Percentiles rank a stretch among this genome's conserved stretches.
Conservation (phyloP, 2,329 filamentous ascomycete species). For the Chaetomiaceae sp. region DNA sequence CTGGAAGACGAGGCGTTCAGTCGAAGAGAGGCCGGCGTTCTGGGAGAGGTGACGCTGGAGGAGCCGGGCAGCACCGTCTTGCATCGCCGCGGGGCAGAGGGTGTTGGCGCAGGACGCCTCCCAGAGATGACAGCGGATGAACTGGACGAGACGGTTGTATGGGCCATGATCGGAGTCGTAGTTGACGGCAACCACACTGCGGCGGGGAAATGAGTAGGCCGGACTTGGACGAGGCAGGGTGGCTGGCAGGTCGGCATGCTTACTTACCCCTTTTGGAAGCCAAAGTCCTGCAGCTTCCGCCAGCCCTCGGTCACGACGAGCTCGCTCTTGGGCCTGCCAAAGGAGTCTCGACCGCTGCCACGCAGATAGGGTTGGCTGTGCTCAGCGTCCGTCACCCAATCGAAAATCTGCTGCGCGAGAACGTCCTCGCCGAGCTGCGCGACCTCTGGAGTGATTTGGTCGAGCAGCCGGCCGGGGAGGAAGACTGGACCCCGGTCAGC, state of each 20-base stretch:
- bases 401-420: constrained; percentile 50
- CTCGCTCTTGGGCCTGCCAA: constrained; percentile 55
- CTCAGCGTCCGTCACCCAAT: constrained; percentile 60
- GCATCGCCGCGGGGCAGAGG: constrained; percentile 64
- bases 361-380: constrained; percentile 57
- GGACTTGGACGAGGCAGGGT: background rate
- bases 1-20: constrained; percentile 43
- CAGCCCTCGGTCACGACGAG: constrained; percentile 65
- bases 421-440: constrained; percentile 48
- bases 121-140: constrained; percentile 57
- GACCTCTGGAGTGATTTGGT: constrained; percentile 41
- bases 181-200: constrained; percentile 52
- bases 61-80: constrained; percentile 56
- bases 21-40: constrained; percentile 21
- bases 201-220: background rate
- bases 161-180: constrained; percentile 51
- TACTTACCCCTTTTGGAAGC: constrained; percentile 48
- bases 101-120: constrained; percentile 55
- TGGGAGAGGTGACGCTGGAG: constrained; percentile 42
- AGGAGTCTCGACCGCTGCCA: constrained; percentile 54
- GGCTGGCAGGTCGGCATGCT: background rate
- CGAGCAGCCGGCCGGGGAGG: constrained; percentile 39
- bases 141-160: constrained; percentile 56
- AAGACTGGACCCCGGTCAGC: constrained; percentile 40
- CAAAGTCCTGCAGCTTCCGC: constrained; percentile 57